Base-by-base conservation (phyloP, 805 yeast species). In the Ogataea wickerhamii region DNA sequence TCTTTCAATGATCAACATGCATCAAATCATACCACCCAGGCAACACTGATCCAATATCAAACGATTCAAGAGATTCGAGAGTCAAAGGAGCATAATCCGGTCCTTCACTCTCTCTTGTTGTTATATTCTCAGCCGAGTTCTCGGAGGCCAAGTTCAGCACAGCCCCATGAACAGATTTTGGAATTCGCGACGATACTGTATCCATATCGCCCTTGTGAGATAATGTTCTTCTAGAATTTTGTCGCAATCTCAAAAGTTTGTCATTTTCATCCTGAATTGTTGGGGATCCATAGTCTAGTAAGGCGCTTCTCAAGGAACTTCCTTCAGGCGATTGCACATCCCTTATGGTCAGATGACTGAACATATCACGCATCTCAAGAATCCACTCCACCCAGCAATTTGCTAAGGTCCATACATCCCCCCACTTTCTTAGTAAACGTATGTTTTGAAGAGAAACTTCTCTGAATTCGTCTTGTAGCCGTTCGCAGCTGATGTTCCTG, bases 381-480 rank as follows among this genome's bases (percentile, higher is more conserved):
- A 58, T 47, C 12, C 59, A 51, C 4, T 52, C 49, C 14, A 48
- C 53, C 67, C 67, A 64, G 6, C 51, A 50, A 27, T 49, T 47
- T 2, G 61, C 62, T 30, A 62, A 43, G 7, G 60, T 59, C 63
- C 67, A 64, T 6, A 48, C 49, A 35, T 44, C 34, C 6, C 57
- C 50, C 60, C 66, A 57, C n/a, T 47, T 47, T 20, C 43, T 27
- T 21, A 63, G 42, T 20, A 50, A 40, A 12, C 55, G 49, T 36
- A 61, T 44, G 24, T 53, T 53, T 8, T 53, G 55, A 5, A 47
- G 38, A 1, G 43, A 34, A 4, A 39, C 29, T 20, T 39, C 43
- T 17, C 26, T 26, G 19, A 39, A 39, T 37, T 60, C 47, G 18
- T 51, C 50, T 6, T 52, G 54, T 4, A 47, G 38, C 0, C 36